Evolutionary conservation across 345 rosid species (phyloP), one percentile per base, ranked within the genome.

Genomic region (Salix dunnii): DNA sequence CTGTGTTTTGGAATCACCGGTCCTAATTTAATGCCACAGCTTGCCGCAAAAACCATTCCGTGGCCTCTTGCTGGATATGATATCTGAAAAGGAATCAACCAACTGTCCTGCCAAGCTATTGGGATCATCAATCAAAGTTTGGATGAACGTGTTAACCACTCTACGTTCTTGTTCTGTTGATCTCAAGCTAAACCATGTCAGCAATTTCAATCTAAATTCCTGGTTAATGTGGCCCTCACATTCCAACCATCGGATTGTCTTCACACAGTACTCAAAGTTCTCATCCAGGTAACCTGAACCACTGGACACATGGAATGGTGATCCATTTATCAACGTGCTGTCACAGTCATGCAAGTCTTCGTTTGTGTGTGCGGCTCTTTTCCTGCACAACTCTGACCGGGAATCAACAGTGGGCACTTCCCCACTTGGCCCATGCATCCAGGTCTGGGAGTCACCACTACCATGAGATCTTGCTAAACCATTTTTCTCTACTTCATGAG

Each of bases 101-200:
- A 96, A 85, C 85, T 96, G 99, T 31, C 92, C 98, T 6, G 95
- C 98, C 82, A 96, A 86, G 87, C 98, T 92, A 81, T 88, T 83
- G 14, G 86, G 98, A 83, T 94, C 99, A 77, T 94, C 98, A 8
- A 82, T 85, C 78, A 96, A 74, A 8, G 98, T 89, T 78, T 91
- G 93, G 85, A 96, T 89, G 77, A 94, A 96, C 40, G 94, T 89
- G 78, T 88, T 90, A 75, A 96, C 97, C 75, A 96, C 95, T 64
- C 98, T 85, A 18, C 97, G 92, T 77, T 96, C 97, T 73, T 89
- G 97, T 53, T 85, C 90, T 0, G 91, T 89, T 13, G 99, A 92
- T 81, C 94, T 84, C 82, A 94, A 78, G 84, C 99, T 90, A 84
- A 88, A 96, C 99, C 99, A 96, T 48, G 99, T 94, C 70, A 96